phyloP scores from a whole-genome alignment of 139 green algal genomes.

The Auxenochlorella pyrenoidosa region DNA sequence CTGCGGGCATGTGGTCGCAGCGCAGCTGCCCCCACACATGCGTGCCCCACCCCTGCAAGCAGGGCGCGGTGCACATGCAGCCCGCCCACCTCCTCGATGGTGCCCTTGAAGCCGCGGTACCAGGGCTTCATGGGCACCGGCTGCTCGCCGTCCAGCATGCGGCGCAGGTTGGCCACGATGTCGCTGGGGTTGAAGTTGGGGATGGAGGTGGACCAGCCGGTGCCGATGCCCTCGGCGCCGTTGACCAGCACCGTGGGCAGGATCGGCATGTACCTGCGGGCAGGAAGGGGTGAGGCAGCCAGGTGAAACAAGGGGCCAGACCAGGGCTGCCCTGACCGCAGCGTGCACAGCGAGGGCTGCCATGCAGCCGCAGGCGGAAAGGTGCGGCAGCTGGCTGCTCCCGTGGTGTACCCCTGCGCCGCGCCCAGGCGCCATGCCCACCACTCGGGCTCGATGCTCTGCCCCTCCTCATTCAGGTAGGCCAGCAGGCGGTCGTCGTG shows the following conservation, averaged over 20 bases:
- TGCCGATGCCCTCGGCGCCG: conserved; percentile 98
- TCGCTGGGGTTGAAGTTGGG: conserved; percentile 98
- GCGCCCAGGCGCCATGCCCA: conserved; percentile 48
- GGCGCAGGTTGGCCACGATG: conserved; percentile 90
- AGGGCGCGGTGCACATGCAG: neutral
- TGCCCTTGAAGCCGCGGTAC: conserved; percentile 86
- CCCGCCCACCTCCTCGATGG: conserved; percentile 63
- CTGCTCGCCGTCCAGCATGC: conserved; percentile 83
- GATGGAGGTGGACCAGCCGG: conserved; percentile 97
- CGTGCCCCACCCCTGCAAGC: neutral
- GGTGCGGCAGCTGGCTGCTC: neutral
- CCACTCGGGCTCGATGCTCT: conserved; percentile 96
- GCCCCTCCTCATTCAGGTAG: conserved; percentile 97
- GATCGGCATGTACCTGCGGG: conserved; percentile 85
- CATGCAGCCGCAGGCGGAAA: neutral
- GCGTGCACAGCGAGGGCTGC: neutral
- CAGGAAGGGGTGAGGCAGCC: neutral
- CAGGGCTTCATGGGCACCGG: conserved; percentile 89
- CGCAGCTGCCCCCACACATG: too few species aligned
- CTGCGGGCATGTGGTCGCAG: neutral
- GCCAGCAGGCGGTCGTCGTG: conserved; percentile 91
- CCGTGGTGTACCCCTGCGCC: neutral
- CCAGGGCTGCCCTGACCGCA: neutral
- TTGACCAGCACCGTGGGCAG: conserved; percentile 95
- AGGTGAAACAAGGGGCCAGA: neutral